Evolutionary conservation across 1,139 yeast genomes (phyloP), one percentile per base, ranked within the genome.

Genomic region (Geotrichum candidum): DNA sequence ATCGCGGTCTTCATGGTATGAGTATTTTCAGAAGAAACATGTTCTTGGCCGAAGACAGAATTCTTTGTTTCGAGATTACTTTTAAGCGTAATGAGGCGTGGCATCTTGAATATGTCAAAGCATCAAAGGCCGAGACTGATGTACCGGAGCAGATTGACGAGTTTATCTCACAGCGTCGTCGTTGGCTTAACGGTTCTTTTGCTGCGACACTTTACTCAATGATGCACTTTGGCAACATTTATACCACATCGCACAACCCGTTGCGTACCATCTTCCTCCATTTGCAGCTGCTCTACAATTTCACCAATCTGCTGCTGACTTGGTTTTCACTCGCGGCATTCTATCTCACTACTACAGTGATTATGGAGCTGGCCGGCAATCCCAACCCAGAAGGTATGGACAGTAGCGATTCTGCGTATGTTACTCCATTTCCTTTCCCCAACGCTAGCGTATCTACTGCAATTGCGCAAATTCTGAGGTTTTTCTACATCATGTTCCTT

Each of bases 171-270:
- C 97, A 91, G 74, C 86, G 97, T 78, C 84, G 97, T 76, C 85
- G 97, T 76, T 91, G 97, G 97, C 82, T 91, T 65, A 92, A 91
- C 73, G 98, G 98, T 72, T 94, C 97, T 0, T 91, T 92, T 73
- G 96, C 96, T 72, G 98, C 99, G 1, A 92, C 96, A 1, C 78
- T 92, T 61, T 92, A 91, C 71, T 82, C 96, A 0, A 80, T 90
- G 68, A 80, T 85, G 65, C 90, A 91, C 71, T 86, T 86, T 68
- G 83, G 80, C 63, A 83, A 85, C 66, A 81, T 94, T 53, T 89
- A 95, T 86, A 73, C 77, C 5, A 88, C 96, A 13, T 88, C 87
- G 55, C 99, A 94, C 73, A 84, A 90, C 41, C 67, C 78, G 18
- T 72, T 85, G 25, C 82, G 98, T 69, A 88, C 90, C 72, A 69